Conservation (phyloP, 257 asterid species). For the Solanum stenotomum region DNA sequence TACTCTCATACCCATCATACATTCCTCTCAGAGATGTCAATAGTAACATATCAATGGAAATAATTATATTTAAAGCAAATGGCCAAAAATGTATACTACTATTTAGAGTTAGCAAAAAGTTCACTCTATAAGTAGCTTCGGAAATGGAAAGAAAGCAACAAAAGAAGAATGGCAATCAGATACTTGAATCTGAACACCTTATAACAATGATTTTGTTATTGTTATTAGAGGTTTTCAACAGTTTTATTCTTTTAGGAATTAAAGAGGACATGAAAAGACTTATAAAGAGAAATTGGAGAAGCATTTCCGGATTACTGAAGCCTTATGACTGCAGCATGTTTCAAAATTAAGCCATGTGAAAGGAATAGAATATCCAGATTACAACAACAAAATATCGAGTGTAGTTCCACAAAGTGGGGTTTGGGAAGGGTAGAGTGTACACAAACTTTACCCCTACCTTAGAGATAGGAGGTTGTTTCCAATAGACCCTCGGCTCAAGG, state of each 20-base stretch:
- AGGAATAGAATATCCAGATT: neutral
- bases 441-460: neutral
- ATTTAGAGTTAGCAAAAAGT: neutral
- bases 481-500: neutral
- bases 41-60: neutral
- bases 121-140: neutral
- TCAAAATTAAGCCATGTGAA: neutral
- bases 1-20: neutral
- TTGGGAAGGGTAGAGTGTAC: neutral
- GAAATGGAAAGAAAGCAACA: neutral
- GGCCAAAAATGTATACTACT: neutral
- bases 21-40: neutral
- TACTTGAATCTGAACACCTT: neutral
- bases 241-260: neutral
- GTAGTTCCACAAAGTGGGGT: neutral
- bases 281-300: neutral
- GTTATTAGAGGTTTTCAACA: neutral
- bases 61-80: neutral
- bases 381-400: neutral
- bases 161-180: neutral
- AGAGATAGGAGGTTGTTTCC: neutral
- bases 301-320: neutral
- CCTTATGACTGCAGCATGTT: neutral
- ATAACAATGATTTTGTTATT: neutral
- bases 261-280: neutral